Base-by-base conservation (phyloP, 768 basidiomycete species). In the Chalciporus pseudorubinellus region DNA sequence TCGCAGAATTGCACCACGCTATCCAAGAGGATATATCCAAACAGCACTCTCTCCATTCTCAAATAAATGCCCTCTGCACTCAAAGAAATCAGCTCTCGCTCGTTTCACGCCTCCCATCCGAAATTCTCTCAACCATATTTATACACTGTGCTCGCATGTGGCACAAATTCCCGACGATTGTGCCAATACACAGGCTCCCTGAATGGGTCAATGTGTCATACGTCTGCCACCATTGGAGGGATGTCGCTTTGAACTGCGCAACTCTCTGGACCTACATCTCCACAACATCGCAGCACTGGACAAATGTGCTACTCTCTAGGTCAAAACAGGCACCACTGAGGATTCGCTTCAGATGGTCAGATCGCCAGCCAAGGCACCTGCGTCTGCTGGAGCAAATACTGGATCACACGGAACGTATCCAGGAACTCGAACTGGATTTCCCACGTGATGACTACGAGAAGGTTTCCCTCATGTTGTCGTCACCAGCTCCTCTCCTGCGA, bases 261-360 rank as follows among this genome's bases (percentile, higher is more conserved):
- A 52, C 40, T n/a, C 64, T 79, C 29, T 80, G 78, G 77, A 64
- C 48, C 13, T 58, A 57, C 28, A 61, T 70, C 16, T 53, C 67
- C 9, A 64, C 72, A 24, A 56, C 46, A 3, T 65, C 64, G 6
- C 64, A 66, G 0, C 58, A 52, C 41, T 75, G 73, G 71, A 68
- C 68, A 9, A 61, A 70, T 29, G 74, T 72, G 54, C 73, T 75
- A 70, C 48, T 79, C 29, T 59, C 57, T 28, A 69, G 77, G 9
- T 79, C 77, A 0, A 76, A 74, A 46, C 68, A 64, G 58, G 72
- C 72, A 10, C 60, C 68, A 12, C 33, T 62, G 18, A 46, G 39
- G 20, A 21, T 60, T 10, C 29, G 12, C 12, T 12, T 29, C 29
- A 29, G 12, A 29, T 29, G 29, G 29, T 6, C 7, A 29, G 10